phyloP scores from a whole-genome alignment of 208 protist genomes.

The Spongospora subterranea region DNA sequence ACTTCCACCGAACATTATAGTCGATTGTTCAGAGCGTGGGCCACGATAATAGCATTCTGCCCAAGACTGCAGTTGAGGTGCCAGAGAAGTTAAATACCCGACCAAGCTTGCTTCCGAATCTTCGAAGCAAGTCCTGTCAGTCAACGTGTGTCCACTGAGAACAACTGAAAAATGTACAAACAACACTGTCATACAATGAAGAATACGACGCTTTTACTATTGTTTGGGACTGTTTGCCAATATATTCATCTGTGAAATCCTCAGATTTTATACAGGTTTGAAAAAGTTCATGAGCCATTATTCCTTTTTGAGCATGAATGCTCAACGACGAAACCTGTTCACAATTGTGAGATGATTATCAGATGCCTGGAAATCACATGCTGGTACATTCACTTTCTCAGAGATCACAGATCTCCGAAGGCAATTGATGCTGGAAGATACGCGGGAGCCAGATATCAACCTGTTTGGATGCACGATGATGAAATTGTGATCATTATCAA shows the following conservation, averaged over 20 bases:
- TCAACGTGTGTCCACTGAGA: background rate
- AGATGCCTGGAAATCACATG: background rate
- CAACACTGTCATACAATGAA: background rate
- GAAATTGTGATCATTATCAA: slow-evolving; percentile 15
- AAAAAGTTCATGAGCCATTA: slow-evolving; percentile 21
- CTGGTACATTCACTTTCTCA: background rate
- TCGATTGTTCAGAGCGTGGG: background rate
- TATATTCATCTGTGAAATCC: background rate
- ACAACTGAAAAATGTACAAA: background rate
- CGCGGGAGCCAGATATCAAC: slow-evolving; percentile 44
- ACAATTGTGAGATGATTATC: background rate
- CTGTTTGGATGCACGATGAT: slow-evolving; percentile 49
- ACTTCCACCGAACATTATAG: background rate
- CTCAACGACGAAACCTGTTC: background rate
- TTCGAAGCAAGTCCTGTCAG: background rate
- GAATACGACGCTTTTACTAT: background rate
- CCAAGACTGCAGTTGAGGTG: slow-evolving; percentile 35
- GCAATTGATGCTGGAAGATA: slow-evolving; percentile 18
- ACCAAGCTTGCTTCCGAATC: background rate
- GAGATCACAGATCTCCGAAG: background rate
- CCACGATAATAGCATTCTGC: background rate
- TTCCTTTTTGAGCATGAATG: background rate
- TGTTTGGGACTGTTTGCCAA: background rate
- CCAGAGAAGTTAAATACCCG: slow-evolving; percentile 10
- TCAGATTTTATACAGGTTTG: background rate